Evolutionary conservation across 73 alveolate species (phyloP).

Genomic region (Paramecium octaurelia): DNA sequence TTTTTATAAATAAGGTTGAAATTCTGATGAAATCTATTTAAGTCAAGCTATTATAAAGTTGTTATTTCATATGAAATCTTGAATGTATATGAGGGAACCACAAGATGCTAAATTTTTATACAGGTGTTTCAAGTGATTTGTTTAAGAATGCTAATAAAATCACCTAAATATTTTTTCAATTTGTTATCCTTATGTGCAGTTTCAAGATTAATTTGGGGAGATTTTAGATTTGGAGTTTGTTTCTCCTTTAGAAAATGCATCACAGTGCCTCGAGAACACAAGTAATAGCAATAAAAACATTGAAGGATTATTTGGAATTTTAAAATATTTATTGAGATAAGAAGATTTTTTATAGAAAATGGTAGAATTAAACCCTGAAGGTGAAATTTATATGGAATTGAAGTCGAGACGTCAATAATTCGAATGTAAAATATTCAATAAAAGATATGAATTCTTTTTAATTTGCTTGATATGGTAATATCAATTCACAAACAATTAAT

Average conservation of each 20-base stretch:
- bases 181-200: background rate
- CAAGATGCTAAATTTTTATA: too few species aligned
- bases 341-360: background rate
- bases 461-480: background rate
- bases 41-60: background rate
- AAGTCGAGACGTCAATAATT: background rate
- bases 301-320: background rate
- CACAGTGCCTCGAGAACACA: background rate
- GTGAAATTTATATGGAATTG: background rate
- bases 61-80: background rate
- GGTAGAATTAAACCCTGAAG: background rate
- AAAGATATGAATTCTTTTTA: background rate
- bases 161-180: background rate
- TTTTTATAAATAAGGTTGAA: background rate
- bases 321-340: background rate
- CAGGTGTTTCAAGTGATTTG: background rate
- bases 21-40: background rate
- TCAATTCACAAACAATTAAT: background rate
- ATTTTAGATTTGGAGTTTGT: background rate
- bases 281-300: background rate
- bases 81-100: background rate
- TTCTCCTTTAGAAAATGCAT: background rate
- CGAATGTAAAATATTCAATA: background rate
- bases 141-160: too few species aligned
- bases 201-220: background rate